Evolutionary conservation across 1,284 basidiomycete species (phyloP), one percentile per base, ranked within the genome.

Genomic region (Sporisorium reilianum): DNA sequence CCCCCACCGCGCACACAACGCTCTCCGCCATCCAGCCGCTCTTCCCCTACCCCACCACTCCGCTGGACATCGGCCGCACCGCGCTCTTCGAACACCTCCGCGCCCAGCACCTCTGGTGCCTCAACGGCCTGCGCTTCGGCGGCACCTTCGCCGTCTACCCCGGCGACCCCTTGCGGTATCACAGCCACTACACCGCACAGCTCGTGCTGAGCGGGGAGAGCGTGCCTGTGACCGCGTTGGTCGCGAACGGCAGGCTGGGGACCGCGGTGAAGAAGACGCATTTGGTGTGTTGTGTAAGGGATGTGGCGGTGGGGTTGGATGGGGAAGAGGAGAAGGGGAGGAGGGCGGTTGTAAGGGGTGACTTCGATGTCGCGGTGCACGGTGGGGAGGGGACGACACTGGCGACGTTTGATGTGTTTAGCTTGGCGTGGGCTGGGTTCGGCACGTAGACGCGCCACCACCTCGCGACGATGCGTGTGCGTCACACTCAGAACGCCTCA

Each of bases 251-350:
- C 5, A 89, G 97, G 32, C 86, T 99, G 42, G 97, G 96, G 0
- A 99, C 97, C 0, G 96, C 93, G 0, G 98, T 97, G 4, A 99
- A 98, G 85, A 99, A 99, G 86, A 91, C 94, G 0, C 95, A 98
- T 84, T 85, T 99, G 30, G 84, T 99, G 7, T 97, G 94, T 79
- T 90, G 90, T 32, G 51, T 69, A 0, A 28, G 53, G 16, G 3
- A 34, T 1, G 34, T 64, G 10, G 40, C 61, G 18, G 22, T 18
- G 23, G 25, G 10, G 11, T 22, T 69, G 30, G 52, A 41, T 22
- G 49, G 16, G 7, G 40, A 25, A 11, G 23, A 41, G 22, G 2
- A 2, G 18, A 6, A 11, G 18, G 36, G 1, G 30, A 9, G 22
- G 28, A 20, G 28, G 10, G 41, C 14, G 41, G n/a, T 48, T 2